Base-by-base conservation (phyloP, 1,139 yeast genomes). In the Geotrichum australiense region DNA sequence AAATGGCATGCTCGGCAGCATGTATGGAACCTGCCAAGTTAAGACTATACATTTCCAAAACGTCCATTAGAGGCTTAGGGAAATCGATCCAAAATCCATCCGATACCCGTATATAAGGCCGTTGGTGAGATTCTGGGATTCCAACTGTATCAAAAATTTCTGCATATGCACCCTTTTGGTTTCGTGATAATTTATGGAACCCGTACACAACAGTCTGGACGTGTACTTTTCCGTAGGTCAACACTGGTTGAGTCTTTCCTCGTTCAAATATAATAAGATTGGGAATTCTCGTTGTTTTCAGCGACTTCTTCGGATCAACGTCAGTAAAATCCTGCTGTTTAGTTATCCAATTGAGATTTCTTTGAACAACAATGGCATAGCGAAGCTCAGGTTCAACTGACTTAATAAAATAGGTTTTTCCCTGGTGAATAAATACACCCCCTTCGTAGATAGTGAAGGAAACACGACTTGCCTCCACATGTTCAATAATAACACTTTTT, bases 401-500 rank as follows among this genome's bases (percentile, higher is more conserved):
- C 43, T 81, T 75, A 0, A 93, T 89, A 27, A 93, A 59, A 56
- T 87, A 89, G 0, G 96, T 86, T 47, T 76, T 71, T 2, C 99
- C 99, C 60, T 91, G 97, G 56, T 91, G 97, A 37, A 91, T 73
- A 52, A 84, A 87, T 1, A 91, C 87, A 0, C 94, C 98, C 0
- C 98, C 99, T 59, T 91, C 97, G 58, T 93, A 93, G 1, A 91
- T 59, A 0, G 97, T 86, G 58, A 91, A 91, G 40, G 89, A 80
- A 0, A 94, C 85, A 52, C 98, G 71, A 37, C 85, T 80, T 2
- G 83, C 83, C 57, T 91, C 98, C n/a, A 91, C 75, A 53, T 82
- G 91, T 62, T 91, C 99, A 36, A 91, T 80, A 1, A 91, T 80
- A 4, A 72, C 64, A 56, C 84, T 82, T 44, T 87, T 64, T 24